Evolutionary conservation across 2,329 filamentous ascomycete genomes (phyloP), one percentile per base, ranked within the genome.

Genomic region (Aureobasidium sp.): DNA sequence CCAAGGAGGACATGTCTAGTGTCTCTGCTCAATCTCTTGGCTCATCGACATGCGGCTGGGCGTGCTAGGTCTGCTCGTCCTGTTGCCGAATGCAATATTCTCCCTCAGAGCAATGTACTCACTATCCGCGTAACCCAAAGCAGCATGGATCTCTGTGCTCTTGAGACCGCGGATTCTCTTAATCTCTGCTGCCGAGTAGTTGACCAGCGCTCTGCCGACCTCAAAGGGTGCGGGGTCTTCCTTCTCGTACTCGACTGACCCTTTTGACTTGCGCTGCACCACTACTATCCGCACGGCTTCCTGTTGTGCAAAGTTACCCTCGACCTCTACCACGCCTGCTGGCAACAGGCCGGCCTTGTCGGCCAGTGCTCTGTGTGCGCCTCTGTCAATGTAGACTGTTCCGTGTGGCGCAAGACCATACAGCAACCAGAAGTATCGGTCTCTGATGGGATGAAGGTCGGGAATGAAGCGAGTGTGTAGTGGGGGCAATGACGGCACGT

Each of bases 401-500:
- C 94, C 94, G 69, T 95, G 92, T 0, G 94, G 90, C 25, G 87
- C 86, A 11, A 96, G 84, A 10, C 93, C 94, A 74, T 99, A 90
- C 0, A 97, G 81, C 51, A 99, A 86, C 94, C 94, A 99, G 80
- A 99, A 97, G 71, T 94, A 91, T 63, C 93, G 87, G 72, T 96
- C 94, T 60, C 90, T 86, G 62, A 97, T 94, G 0, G 93, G 92
- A 27, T 89, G 85, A 0, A 82, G 78, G 10, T 90, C 90, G 0
- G 92, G 90, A 13, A 96, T 80, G 79, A 99, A 99, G 61, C 94
- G 87, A 3, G 94, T 99, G 74, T 99, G 94, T 4, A 96, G 78
- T 1, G 92, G 84, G 11, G 71, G 69, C 5, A 61, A 67, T 46
- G 57, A 69, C 59, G 78, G 60, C 70, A 67, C 50, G 51, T 71